Percentiles rank a stretch among this genome's conserved stretches.
Conservation (phyloP, 805 yeast species). For the Lipomyces spencermartinsiae region DNA sequence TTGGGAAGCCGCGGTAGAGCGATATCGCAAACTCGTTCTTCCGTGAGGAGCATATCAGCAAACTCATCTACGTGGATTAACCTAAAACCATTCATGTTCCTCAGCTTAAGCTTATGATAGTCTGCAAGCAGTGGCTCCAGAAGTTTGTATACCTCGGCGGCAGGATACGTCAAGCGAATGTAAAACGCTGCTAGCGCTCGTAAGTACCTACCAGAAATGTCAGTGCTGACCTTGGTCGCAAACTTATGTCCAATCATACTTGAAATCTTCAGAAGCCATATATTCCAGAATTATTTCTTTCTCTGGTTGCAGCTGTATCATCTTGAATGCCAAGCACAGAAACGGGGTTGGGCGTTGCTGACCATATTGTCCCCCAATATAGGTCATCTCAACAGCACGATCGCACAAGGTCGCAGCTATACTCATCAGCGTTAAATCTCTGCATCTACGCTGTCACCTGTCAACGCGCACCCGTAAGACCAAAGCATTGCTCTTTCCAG, state of each 20-base stretch:
- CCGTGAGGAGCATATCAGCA: slow-evolving; percentile 63
- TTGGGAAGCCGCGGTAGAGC: slow-evolving; percentile 68
- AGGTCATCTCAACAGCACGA: slow-evolving; percentile 52
- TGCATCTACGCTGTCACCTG: neutral
- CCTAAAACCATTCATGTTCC: slow-evolving; percentile 49
- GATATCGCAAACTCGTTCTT: slow-evolving; percentile 71
- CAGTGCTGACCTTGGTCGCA: neutral
- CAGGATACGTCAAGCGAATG: slow-evolving; percentile 52
- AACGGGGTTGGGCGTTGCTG: slow-evolving; percentile 71
- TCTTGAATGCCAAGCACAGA: slow-evolving; percentile 74
- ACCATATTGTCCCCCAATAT: slow-evolving; percentile 65
- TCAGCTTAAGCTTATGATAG: slow-evolving; percentile 68
- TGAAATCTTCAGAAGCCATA: slow-evolving; percentile 70
- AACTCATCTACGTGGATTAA: slow-evolving; percentile 74
- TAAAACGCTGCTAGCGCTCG: slow-evolving; percentile 74
- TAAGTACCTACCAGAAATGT: slow-evolving; percentile 49
- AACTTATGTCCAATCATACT: slow-evolving; percentile 48
- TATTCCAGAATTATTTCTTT: slow-evolving; percentile 61
- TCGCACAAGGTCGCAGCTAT: slow-evolving; percentile 58
- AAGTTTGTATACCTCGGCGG: slow-evolving; percentile 54
- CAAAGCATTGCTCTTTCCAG: slow-evolving; percentile 64
- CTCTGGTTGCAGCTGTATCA: slow-evolving; percentile 77
- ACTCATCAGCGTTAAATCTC: neutral
- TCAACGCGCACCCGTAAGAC: slow-evolving; percentile 47
- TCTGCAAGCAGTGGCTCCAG: slow-evolving; percentile 68